Evolutionary conservation across 129 eudicot genomes (phyloP).

Genomic region (Arctium lappa): DNA sequence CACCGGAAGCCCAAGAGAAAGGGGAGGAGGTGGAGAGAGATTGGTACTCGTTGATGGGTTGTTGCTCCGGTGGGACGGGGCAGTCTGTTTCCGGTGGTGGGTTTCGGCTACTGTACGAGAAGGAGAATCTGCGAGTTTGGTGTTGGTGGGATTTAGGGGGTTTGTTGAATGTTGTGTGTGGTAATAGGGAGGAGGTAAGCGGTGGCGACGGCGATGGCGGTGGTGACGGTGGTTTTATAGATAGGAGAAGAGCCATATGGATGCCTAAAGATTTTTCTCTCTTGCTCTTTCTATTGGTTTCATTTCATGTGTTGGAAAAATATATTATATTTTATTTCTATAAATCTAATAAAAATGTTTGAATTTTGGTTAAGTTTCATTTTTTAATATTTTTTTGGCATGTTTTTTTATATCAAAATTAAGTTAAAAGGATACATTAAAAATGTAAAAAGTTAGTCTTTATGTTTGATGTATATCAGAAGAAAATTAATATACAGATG

Average conservation of each 20-base stretch:
- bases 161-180: conserved; percentile 12
- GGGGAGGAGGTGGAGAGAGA: conserved; percentile 73
- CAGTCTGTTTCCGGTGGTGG: conserved; percentile 70
- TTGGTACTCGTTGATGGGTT: conserved; percentile 86
- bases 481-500: too few relatives aligned
- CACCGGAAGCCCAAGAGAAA: conserved; percentile 84
- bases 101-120: conserved; percentile 43
- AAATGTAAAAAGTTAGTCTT: too few relatives aligned
- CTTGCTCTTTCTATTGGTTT: background rate
- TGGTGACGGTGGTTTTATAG: conserved; percentile 30
- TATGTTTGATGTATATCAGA: too few relatives aligned
- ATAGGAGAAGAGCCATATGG: conserved; percentile 31
- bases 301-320: background rate
- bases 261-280: background rate
- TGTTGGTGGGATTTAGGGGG: conserved; percentile 10
- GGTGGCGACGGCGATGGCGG: conserved; percentile 11
- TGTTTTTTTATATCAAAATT: too few relatives aligned
- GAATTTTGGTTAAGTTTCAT: too few relatives aligned
- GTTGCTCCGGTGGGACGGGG: conserved; percentile 91
- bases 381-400: too few relatives aligned
- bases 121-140: conserved; percentile 39
- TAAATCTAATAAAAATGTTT: too few relatives aligned
- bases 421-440: too few relatives aligned
- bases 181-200: conserved; percentile 19
- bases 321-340: too few relatives aligned